Percentiles rank a stretch among this genome's conserved stretches.
These are phyloP conservation scores for Cercophora sp. DNA, from an alignment of 495 filamentous ascomycete genomes.

Conservation along the genomic window DNA sequence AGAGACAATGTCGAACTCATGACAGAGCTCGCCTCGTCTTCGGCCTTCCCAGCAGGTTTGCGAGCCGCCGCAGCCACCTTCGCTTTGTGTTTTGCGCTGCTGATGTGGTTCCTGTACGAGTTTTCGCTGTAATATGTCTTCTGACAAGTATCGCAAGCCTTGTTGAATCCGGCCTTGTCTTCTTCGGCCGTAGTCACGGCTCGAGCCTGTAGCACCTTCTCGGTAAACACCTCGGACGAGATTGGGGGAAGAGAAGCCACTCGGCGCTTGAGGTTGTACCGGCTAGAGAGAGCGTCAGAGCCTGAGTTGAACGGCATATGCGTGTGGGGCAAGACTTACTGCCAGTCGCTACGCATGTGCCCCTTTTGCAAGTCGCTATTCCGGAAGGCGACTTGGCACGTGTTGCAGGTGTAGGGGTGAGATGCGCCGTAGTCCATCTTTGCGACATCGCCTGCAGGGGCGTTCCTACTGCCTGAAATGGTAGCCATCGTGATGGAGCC, in stretches of 20 bases:
- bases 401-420: constrained; percentile 96
- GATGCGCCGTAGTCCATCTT: constrained; percentile 43
- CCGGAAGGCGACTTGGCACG: constrained; percentile 94
- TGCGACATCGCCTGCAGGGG: constrained; percentile 26
- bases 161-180: constrained; percentile 86
- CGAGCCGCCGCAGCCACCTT: constrained; percentile 45
- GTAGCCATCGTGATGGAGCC: constrained; percentile 60
- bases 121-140: constrained; percentile 96
- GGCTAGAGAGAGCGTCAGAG: constrained; percentile 45
- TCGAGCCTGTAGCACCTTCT: constrained; percentile 93
- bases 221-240: constrained; percentile 86
- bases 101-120: constrained; percentile 87
- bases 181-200: constrained; percentile 77
- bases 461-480: constrained; percentile 40
- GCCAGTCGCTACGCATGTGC: constrained; percentile 98
- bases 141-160: constrained; percentile 73
- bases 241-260: constrained; percentile 89
- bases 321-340: constrained; percentile 57
- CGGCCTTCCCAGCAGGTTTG: constrained; percentile 30
- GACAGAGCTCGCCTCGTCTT: constrained; percentile 77
- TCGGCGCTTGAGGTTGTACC: constrained; percentile 96
- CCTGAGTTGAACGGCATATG: constrained; percentile 8
- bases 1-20: constrained; percentile 89
- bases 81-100: constrained; percentile 84
- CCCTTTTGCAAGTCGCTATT: constrained; percentile 87